These are phyloP conservation scores for Diaporthe sp. DNA, from an alignment of 2,329 filamentous ascomycete genomes.

Conservation along the genomic window DNA sequence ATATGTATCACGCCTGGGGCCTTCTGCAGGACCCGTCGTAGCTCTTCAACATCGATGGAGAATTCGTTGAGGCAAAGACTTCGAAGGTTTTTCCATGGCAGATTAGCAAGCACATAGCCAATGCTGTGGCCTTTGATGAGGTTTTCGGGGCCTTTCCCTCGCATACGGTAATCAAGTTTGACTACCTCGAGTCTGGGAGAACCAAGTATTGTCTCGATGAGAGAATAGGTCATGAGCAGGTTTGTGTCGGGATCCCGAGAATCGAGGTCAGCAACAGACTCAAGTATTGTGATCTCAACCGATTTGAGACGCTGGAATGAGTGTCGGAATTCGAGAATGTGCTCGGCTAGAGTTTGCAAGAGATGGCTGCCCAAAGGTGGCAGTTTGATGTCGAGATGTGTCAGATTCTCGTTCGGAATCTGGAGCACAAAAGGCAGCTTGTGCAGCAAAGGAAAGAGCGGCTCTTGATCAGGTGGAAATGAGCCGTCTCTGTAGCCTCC, in stretches of 20 bases:
- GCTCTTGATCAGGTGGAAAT: background rate
- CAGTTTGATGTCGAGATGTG: background rate
- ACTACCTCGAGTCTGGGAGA: background rate
- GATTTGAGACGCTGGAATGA: background rate
- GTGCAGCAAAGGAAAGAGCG: background rate
- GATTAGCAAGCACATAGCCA: background rate
- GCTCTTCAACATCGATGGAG: background rate
- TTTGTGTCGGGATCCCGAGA: background rate
- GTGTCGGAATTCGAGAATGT: background rate
- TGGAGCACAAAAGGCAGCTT: background rate
- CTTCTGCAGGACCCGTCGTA: background rate
- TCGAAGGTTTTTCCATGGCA: background rate
- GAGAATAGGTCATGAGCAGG: background rate
- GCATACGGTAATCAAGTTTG: background rate
- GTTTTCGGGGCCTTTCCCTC: background rate
- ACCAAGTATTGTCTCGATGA: background rate
- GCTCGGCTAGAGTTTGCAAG: background rate
- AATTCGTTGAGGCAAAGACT: background rate
- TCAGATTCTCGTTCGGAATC: background rate
- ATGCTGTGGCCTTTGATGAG: background rate
- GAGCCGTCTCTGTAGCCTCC: background rate
- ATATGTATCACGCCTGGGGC: background rate
- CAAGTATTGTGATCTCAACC: background rate
- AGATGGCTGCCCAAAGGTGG: rapidly evolving
- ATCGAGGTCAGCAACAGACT: no score